A percentile compares a stretch with the other conserved stretches of the same genome.
These are phyloP conservation scores for Penicillium expansum DNA, from an alignment of 2,329 filamentous ascomycete species.

Conservation along the genomic window DNA sequence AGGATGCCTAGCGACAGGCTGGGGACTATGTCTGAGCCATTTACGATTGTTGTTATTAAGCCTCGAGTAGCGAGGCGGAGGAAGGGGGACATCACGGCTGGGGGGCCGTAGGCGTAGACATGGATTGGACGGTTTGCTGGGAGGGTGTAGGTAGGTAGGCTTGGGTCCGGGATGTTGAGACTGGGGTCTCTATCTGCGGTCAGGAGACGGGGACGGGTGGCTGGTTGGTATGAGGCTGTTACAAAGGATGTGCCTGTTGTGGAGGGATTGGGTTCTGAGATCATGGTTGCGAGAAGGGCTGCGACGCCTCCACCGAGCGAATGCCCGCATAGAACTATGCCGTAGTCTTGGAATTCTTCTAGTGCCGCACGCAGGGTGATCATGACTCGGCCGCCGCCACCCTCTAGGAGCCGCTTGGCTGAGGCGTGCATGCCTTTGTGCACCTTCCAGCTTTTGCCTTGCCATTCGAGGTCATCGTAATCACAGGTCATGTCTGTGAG, in stretches of 20 bases:
- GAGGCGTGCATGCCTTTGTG: constrained; percentile 74
- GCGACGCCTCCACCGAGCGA: constrained; percentile 69
- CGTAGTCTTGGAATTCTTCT: constrained; percentile 66
- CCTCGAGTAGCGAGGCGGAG: constrained; percentile 69
- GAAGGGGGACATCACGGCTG: constrained; percentile 67
- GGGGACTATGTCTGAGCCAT: constrained; percentile 71
- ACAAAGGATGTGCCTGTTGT: constrained; percentile 58
- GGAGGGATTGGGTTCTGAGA: constrained; percentile 59
- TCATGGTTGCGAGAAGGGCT: constrained; percentile 67
- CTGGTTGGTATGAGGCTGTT: constrained; percentile 49
- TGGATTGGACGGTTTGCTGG: constrained; percentile 70
- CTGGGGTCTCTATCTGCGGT: constrained; percentile 23
- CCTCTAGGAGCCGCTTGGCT: constrained; percentile 64
- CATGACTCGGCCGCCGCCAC: constrained; percentile 65
- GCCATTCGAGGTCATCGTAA: constrained; percentile 61
- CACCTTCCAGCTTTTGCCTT: constrained; percentile 64
- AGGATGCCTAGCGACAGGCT: constrained; percentile 70
- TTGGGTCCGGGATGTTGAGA: constrained; percentile 8
- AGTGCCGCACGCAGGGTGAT: constrained; percentile 64
- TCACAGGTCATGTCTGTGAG: constrained; percentile 72
- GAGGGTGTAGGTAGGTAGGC: constrained; percentile 47
- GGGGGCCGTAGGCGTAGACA: constrained; percentile 75
- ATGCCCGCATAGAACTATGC: constrained; percentile 67
- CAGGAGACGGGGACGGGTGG: constrained; percentile 42
- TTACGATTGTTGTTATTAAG: constrained; percentile 70